Evolutionary conservation across 139 green algal genomes (phyloP).

Genomic region (Chlamydomonas sphaeroides): DNA sequence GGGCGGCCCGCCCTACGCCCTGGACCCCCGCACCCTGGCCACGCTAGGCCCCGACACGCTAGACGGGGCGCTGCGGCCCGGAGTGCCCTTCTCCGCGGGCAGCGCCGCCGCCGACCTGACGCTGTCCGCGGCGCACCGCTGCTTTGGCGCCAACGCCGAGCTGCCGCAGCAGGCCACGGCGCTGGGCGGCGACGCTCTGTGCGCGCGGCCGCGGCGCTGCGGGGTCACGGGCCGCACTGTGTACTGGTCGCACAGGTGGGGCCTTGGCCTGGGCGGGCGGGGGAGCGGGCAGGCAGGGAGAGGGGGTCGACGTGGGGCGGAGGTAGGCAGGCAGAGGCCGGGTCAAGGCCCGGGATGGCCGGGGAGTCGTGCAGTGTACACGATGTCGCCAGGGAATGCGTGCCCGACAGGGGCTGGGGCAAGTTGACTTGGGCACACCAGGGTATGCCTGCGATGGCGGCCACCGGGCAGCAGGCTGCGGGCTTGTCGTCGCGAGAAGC

Average conservation of each 20-base stretch:
- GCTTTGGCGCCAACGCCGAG: neutral
- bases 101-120: neutral
- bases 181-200: constrained; percentile 56
- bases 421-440: too few species aligned
- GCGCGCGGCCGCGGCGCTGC: constrained; percentile 59
- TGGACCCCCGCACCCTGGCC: constrained; percentile 57
- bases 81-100: constrained; percentile 53
- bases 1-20: constrained; percentile 18
- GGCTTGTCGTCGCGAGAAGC: too few species aligned
- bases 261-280: too few species aligned
- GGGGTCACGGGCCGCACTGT: constrained; percentile 37
- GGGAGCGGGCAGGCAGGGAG: too few species aligned
- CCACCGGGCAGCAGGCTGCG: too few species aligned
- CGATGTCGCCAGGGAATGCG: too few species aligned
- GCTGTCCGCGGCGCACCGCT: neutral
- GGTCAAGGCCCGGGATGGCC: too few species aligned
- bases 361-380: too few species aligned
- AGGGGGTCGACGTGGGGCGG: too few species aligned
- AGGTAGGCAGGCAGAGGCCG: too few species aligned
- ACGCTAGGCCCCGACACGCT: constrained; percentile 57
- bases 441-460: too few species aligned
- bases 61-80: constrained; percentile 39
- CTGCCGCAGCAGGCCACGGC: neutral
- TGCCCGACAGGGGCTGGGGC: too few species aligned
- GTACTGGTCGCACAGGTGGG: neutral